Evolutionary conservation across 176 grass and related monocot genomes (phyloP).

Genomic region (Phyllostachys edulis): DNA sequence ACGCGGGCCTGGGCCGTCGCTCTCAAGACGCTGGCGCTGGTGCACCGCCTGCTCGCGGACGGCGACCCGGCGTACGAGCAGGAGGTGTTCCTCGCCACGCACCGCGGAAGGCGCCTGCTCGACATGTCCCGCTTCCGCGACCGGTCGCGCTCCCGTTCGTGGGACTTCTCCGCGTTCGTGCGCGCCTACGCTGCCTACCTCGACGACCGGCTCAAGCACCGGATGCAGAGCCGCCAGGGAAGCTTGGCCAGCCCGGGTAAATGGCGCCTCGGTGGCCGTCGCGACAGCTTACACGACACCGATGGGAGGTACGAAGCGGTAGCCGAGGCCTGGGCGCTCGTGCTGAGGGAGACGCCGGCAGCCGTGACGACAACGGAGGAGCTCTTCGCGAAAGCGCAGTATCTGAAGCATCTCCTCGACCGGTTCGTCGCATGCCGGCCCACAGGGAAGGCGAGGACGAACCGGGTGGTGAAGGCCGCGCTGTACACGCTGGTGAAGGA

Average conservation of each 20-base stretch:
- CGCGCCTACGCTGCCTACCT: conserved; percentile 64
- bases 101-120: conserved; percentile 53
- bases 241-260: background rate
- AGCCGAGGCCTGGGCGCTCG: background rate
- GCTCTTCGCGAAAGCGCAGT: conserved; percentile 41
- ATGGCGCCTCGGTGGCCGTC: background rate
- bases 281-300: background rate
- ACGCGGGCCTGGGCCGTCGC: conserved; percentile 62
- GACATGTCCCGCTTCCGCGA: conserved; percentile 62
- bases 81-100: conserved; percentile 67
- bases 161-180: conserved; percentile 68
- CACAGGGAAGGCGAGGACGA: conserved; percentile 55
- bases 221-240: conserved; percentile 40
- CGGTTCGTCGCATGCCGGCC: conserved; percentile 62
- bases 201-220: conserved; percentile 62
- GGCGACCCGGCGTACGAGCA: conserved; percentile 67
- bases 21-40: conserved; percentile 63
- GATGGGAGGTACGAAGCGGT: conserved; percentile 17
- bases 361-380: conserved; percentile 39
- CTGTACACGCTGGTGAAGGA: conserved; percentile 63
- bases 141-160: conserved; percentile 35
- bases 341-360: background rate
- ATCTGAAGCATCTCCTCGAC: conserved; percentile 52
- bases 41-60: conserved; percentile 67
- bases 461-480: conserved; percentile 44